Evolutionary conservation across 2,329 filamentous ascomycete genomes (phyloP).

Genomic region (Claviceps monticola): DNA sequence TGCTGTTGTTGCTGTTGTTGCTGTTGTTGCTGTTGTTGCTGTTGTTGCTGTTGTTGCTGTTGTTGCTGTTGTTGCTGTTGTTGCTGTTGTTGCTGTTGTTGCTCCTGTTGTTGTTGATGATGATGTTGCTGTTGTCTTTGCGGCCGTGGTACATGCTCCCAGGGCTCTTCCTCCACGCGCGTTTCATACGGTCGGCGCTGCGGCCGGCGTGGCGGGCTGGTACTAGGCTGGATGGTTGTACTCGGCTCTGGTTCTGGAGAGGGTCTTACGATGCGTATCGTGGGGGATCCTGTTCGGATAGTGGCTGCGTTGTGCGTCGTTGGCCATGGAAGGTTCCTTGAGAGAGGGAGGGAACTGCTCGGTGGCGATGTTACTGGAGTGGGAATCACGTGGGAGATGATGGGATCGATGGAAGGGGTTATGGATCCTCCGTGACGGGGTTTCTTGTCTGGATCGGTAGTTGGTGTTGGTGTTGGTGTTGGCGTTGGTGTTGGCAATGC

Average conservation of each 20-base stretch:
- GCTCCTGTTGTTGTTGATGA: background rate
- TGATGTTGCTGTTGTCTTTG: background rate
- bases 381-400: background rate
- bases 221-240: slow-evolving; percentile 3
- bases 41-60: background rate
- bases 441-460: background rate
- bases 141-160: background rate
- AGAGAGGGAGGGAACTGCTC: background rate
- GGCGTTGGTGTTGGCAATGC: background rate
- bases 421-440: background rate
- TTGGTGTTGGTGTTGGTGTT: background rate
- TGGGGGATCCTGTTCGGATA: slow-evolving; percentile 17
- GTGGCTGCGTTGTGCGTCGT: slow-evolving; percentile 11
- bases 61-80: background rate
- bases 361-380: slow-evolving; percentile 1
- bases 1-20: no score
- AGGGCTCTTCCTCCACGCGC: background rate
- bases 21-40: no score
- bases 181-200: background rate
- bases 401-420: background rate
- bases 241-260: slow-evolving; percentile 17
- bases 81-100: background rate
- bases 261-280: slow-evolving; percentile 24
- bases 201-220: background rate
- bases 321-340: background rate